Base-by-base conservation (phyloP, 169 alveolate genomes). In the Plasmodium inui region DNA sequence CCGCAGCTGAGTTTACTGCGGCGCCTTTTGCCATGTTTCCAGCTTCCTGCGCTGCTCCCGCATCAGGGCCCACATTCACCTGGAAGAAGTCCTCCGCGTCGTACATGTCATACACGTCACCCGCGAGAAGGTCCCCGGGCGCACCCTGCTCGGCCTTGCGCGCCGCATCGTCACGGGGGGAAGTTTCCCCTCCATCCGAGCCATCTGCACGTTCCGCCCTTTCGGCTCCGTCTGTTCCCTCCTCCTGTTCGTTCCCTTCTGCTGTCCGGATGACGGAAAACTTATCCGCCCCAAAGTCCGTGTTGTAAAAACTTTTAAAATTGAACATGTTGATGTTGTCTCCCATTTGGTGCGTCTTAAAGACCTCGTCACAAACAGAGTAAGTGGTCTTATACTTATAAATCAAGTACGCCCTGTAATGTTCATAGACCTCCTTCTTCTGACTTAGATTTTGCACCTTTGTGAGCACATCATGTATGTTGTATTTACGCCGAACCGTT, bases 401-500 rank as follows among this genome's bases (percentile, higher is more conserved):
- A 30, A 86, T 7, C 28, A 86, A 41, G 44, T 86, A 86, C 0
- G 93, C 79, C n/a, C 93, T 86, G 67, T 86, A 86, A 46, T 86
- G 93, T 32, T 86, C 93, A 50, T 86, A 86, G 8, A 74, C 10
- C 61, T 86, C 93, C 41, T 86, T 86, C 70, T 86, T 86, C 30
- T 86, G 93, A 22, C 81, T 86, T 19, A 86, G 81, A 0, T 53
- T 86, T 74, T 86, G 93, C 9, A 86, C 30, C 71, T 86, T 86
- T n/a, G 19, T 37, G 55, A 86, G 46, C 4, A 86, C 93, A 76
- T 86, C 93, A 53, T 86, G 93, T 17, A 86, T 74, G 30, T 86
- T 86, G 70, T 86, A 86, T 76, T 86, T 86, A 14, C 93, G n/a
- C 76, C 93, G 57, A 34, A 86, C 80, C 5, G 93, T 86, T 86